A percentile compares a stretch with the other conserved stretches of the same genome.
phyloP scores from a whole-genome alignment of 768 basidiomycete genomes.

The Tulasnella sp. region DNA sequence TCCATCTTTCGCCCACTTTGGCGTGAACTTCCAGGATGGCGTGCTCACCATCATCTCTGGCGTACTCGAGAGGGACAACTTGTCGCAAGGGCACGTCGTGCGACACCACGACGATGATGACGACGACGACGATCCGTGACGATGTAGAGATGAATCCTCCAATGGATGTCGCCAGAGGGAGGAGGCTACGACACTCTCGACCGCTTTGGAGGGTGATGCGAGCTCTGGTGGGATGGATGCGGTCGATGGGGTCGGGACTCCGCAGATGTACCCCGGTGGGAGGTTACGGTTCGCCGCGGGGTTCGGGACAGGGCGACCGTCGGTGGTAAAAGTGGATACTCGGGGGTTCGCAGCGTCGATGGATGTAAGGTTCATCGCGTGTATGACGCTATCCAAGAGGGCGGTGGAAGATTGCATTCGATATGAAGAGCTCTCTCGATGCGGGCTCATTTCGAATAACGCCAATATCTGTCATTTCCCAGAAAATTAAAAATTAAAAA shows the following conservation, averaged over 20 bases:
- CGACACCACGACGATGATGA: too few species aligned
- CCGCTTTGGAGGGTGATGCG: too few species aligned
- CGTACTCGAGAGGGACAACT: not conserved
- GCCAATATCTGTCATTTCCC: constrained; percentile 1
- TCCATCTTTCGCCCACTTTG: constrained; percentile 11
- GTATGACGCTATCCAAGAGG: constrained; percentile 11
- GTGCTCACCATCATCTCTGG: not conserved
- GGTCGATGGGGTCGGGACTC: not conserved
- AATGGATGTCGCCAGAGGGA: too few species aligned
- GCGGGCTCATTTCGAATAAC: constrained; percentile 14
- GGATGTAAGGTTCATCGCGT: constrained; percentile 1
- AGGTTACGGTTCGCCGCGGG: not conserved
- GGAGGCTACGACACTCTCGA: too few species aligned
- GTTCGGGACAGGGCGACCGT: not conserved
- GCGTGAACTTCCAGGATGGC: constrained; percentile 17
- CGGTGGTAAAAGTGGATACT: constrained; percentile 1
- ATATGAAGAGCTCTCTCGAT: not conserved
- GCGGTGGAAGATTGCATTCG: not conserved
- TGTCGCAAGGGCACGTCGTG: too few species aligned
- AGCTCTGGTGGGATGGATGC: not conserved
- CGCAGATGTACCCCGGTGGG: not conserved
- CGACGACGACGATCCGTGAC: too few species aligned
- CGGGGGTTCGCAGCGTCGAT: constrained; percentile 13
- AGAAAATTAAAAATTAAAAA: not conserved
- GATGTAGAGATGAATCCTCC: too few species aligned